Percentiles rank a stretch among this genome's conserved stretches.
Evolutionary conservation across 495 filamentous ascomycete genomes (phyloP).

Genomic region (Achaetomiella virescens): DNA sequence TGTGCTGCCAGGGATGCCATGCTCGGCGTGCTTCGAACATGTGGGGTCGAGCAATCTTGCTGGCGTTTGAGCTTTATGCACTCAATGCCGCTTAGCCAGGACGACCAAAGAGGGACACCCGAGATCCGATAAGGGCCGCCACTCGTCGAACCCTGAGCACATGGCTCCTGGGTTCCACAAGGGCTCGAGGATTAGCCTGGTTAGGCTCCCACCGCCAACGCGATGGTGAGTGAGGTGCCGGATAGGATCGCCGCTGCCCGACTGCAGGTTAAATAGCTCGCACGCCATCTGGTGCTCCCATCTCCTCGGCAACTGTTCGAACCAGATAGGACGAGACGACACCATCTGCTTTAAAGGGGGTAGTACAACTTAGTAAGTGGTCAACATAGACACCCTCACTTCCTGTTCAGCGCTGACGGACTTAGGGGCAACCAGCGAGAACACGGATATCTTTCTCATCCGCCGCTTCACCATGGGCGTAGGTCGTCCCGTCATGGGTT

Average conservation of each 20-base stretch:
- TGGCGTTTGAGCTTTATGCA: not conserved
- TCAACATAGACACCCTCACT: too few relatives aligned
- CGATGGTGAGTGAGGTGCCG: not conserved
- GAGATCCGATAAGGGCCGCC: not conserved
- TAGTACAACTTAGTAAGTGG: not conserved
- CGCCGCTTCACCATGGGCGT: not conserved
- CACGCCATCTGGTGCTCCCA: not conserved
- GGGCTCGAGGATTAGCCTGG: conserved; percentile 6
- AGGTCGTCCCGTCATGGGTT: not conserved
- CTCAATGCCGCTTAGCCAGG: conserved; percentile 2
- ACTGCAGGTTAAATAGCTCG: conserved; percentile 4
- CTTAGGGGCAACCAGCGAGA: not conserved
- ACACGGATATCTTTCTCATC: not conserved
- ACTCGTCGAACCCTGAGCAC: conserved; percentile 6
- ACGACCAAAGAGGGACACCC: conserved; percentile 17
- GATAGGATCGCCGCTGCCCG: not conserved
- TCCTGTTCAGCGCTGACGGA: too few relatives aligned
- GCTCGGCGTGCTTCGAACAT: not conserved
- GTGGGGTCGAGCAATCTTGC: not conserved
- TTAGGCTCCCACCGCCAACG: conserved; percentile 6
- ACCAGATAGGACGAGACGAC: too few relatives aligned
- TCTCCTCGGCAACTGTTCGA: not conserved
- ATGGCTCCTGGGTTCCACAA: conserved; percentile 16
- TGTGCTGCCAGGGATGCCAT: not conserved
- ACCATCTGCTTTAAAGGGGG: not conserved